Conservation (phyloP, 306 rosid species). For the Fragaria ananassa region DNA sequence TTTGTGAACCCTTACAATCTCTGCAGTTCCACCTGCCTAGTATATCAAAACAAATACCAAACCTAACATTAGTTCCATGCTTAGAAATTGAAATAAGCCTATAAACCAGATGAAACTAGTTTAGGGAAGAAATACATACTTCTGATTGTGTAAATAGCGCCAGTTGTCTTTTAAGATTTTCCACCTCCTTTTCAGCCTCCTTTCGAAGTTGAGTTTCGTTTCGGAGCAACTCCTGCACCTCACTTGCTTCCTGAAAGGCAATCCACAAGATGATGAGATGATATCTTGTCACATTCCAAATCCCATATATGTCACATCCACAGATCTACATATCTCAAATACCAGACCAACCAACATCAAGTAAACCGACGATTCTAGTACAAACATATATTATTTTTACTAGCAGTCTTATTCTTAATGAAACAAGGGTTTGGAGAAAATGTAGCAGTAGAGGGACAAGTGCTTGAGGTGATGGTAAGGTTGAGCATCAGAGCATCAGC, state of each 20-base stretch:
- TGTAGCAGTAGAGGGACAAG: neutral
- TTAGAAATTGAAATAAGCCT: slow-evolving; percentile 10
- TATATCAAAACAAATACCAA: slow-evolving; percentile 29
- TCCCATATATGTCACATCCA: neutral
- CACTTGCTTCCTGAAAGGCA: slow-evolving; percentile 43
- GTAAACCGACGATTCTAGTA: neutral
- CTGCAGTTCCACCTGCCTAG: slow-evolving; percentile 68
- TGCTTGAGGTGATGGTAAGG: neutral
- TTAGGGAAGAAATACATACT: slow-evolving; percentile 40
- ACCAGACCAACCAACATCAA: neutral
- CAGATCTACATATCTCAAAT: neutral
- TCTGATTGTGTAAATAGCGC: slow-evolving; percentile 40
- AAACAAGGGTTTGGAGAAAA: neutral
- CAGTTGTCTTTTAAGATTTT: slow-evolving; percentile 48
- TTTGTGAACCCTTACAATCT: slow-evolving; percentile 53
- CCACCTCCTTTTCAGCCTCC: slow-evolving; percentile 74
- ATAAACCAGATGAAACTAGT: slow-evolving; percentile 1
- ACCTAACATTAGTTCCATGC: slow-evolving; percentile 29
- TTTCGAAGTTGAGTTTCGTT: slow-evolving; percentile 58
- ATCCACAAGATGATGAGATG: neutral
- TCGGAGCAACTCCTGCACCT: slow-evolving; percentile 59
- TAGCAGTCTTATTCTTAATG: neutral
- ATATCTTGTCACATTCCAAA: neutral
- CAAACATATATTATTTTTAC: neutral
- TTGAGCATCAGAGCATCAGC: neutral